Evolutionary conservation across 2,329 filamentous ascomycete genomes (phyloP).

Genomic region (Apiospora rasikravindrae): DNA sequence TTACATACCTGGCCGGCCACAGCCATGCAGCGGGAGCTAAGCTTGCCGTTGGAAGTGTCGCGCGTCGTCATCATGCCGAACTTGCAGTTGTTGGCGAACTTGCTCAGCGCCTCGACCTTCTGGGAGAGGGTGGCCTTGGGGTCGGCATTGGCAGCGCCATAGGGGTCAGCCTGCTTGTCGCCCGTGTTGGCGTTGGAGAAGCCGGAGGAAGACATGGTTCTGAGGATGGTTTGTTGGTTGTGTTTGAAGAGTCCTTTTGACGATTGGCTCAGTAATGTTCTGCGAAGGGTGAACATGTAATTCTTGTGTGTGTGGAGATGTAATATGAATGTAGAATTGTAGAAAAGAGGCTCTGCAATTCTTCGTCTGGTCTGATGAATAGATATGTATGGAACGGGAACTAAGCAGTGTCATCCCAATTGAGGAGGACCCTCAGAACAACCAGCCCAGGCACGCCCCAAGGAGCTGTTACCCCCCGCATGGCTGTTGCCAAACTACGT

Average conservation of each 20-base stretch:
- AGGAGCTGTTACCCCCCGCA: not conserved
- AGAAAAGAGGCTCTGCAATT: not conserved
- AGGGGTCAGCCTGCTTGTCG: slow-evolving; percentile 73
- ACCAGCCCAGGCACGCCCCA: not conserved
- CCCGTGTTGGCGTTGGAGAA: slow-evolving; percentile 67
- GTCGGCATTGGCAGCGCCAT: slow-evolving; percentile 75
- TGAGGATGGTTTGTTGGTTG: not conserved
- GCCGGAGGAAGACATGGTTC: slow-evolving; percentile 8
- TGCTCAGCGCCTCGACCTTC: slow-evolving; percentile 76
- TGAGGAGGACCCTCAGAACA: not conserved
- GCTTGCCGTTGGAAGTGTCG: slow-evolving; percentile 64
- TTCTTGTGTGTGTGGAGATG: not conserved
- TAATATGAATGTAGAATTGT: not conserved
- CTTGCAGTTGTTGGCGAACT: slow-evolving; percentile 75
- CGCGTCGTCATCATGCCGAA: slow-evolving; percentile 90
- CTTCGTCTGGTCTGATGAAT: not conserved
- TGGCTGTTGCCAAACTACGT: not conserved
- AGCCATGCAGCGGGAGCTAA: slow-evolving; percentile 87
- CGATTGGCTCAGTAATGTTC: slow-evolving; percentile 3
- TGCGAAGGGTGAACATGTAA: slow-evolving; percentile 3
- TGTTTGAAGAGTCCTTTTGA: not conserved
- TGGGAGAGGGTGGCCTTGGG: slow-evolving; percentile 64
- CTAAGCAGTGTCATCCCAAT: slow-evolving; percentile 4
- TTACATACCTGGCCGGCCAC: slow-evolving; percentile 72
- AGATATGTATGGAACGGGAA: not conserved